Evolutionary conservation across 208 protist species (phyloP).

Genomic region (Trypanosoma grayi): DNA sequence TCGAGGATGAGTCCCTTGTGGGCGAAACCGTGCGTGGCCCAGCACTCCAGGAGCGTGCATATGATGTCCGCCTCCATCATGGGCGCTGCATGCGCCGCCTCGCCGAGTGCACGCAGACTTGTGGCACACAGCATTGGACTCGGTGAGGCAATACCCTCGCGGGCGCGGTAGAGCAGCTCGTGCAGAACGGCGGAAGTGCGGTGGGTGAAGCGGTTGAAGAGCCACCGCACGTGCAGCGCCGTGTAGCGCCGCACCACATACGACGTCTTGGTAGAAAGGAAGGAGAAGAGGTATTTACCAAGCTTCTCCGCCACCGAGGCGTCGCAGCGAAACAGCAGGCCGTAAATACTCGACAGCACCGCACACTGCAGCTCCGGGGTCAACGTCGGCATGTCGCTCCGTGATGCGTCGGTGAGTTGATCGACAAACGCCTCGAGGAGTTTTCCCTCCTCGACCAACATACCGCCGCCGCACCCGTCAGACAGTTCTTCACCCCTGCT

Average conservation of each 20-base stretch:
- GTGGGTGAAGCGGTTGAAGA: constrained; percentile 48
- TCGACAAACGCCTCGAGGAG: constrained; percentile 22
- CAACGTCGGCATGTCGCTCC: constrained; percentile 27
- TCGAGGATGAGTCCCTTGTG: constrained; percentile 44
- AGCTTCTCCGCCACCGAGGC: constrained; percentile 46
- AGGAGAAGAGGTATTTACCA: constrained; percentile 64
- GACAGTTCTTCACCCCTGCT: background rate
- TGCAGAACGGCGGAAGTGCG: constrained; percentile 44
- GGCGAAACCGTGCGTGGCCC: constrained; percentile 59
- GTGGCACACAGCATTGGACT: constrained; percentile 48
- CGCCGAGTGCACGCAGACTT: constrained; percentile 60
- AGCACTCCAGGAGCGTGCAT: constrained; percentile 75
- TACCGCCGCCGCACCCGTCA: background rate
- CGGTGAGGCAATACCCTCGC: constrained; percentile 50
- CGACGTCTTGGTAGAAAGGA: constrained; percentile 37
- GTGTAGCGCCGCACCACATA: constrained; percentile 54
- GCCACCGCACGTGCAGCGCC: constrained; percentile 43
- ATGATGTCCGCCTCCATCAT: constrained; percentile 48
- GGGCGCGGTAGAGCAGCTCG: constrained; percentile 49
- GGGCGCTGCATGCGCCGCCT: constrained; percentile 51
- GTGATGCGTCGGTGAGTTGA: constrained; percentile 25
- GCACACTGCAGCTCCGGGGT: constrained; percentile 31
- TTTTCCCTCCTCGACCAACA: constrained; percentile 22
- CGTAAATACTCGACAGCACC: constrained; percentile 31
- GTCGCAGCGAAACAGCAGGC: constrained; percentile 40